These are phyloP conservation scores for Sordaria brevicollis DNA, from an alignment of 495 filamentous ascomycete genomes.

Conservation along the genomic window DNA sequence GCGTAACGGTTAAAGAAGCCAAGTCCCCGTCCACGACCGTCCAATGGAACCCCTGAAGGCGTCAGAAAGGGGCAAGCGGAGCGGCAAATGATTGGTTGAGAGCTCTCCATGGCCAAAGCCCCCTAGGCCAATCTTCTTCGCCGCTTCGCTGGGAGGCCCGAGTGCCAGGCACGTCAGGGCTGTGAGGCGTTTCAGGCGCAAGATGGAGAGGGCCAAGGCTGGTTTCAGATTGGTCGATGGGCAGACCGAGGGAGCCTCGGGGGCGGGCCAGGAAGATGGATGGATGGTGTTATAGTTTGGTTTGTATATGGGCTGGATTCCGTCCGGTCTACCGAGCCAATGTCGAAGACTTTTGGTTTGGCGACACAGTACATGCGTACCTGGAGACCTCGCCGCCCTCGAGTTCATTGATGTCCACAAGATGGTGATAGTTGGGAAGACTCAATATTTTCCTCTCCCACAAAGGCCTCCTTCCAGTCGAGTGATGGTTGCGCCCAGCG, in stretches of 20 bases:
- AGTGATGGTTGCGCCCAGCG: background rate
- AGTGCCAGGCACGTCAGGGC: background rate
- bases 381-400: background rate
- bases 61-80: background rate
- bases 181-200: background rate
- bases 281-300: background rate
- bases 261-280: background rate
- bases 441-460: too few relatives aligned
- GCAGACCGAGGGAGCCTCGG: background rate
- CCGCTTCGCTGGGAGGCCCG: background rate
- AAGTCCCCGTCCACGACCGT: too few relatives aligned
- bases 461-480: background rate
- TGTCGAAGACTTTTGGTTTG: too few relatives aligned
- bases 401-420: background rate
- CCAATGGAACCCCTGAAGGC: background rate
- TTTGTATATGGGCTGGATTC: background rate
- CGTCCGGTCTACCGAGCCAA: background rate
- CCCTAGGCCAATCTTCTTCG: background rate
- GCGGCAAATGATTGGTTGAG: background rate
- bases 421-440: background rate
- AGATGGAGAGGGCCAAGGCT: background rate
- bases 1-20: too few relatives aligned
- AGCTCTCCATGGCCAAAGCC: background rate
- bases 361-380: too few relatives aligned
- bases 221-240: background rate